Percentiles rank a stretch among this genome's conserved stretches.
Evolutionary conservation across 495 filamentous ascomycete species (phyloP).

Genomic region (Penicillium ucsense): DNA sequence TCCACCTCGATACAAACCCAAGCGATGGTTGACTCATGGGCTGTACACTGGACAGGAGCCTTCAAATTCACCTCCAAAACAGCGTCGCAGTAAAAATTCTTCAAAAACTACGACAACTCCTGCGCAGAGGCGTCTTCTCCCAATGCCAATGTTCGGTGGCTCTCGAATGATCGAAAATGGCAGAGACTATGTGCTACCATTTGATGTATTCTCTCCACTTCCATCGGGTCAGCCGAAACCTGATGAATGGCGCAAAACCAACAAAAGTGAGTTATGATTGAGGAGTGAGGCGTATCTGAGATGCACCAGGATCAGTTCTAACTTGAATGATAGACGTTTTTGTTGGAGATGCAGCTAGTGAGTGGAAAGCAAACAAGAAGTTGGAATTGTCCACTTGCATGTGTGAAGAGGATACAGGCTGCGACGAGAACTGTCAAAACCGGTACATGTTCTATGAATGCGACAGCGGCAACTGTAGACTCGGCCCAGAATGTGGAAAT

Average conservation of each 20-base stretch:
- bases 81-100: slow-evolving; percentile 47
- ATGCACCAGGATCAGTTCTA: not conserved
- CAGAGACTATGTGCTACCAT: slow-evolving; percentile 81
- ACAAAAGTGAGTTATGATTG: slow-evolving; percentile 58
- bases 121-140: slow-evolving; percentile 40
- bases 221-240: slow-evolving; percentile 81
- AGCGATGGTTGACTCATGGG: slow-evolving; percentile 71
- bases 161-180: slow-evolving; percentile 49
- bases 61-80: slow-evolving; percentile 51
- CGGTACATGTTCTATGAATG: slow-evolving; percentile 96
- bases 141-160: slow-evolving; percentile 60
- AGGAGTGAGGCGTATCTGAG: not conserved
- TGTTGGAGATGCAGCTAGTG: slow-evolving; percentile 73
- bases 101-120: slow-evolving; percentile 34
- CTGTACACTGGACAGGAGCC: slow-evolving; percentile 83
- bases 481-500: slow-evolving; percentile 70
- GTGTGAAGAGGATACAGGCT: slow-evolving; percentile 68
- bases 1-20: slow-evolving; percentile 32
- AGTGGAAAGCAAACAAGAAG: slow-evolving; percentile 73
- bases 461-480: slow-evolving; percentile 76
- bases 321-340: slow-evolving; percentile 62
- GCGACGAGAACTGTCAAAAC: slow-evolving; percentile 85
- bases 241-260: slow-evolving; percentile 79
- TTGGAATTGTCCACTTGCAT: slow-evolving; percentile 71
- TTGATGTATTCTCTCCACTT: slow-evolving; percentile 77